Percentiles rank a stretch among this genome's conserved stretches.
Evolutionary conservation across 2,329 filamentous ascomycete species (phyloP).

Genomic region (Colletotrichum phormii): DNA sequence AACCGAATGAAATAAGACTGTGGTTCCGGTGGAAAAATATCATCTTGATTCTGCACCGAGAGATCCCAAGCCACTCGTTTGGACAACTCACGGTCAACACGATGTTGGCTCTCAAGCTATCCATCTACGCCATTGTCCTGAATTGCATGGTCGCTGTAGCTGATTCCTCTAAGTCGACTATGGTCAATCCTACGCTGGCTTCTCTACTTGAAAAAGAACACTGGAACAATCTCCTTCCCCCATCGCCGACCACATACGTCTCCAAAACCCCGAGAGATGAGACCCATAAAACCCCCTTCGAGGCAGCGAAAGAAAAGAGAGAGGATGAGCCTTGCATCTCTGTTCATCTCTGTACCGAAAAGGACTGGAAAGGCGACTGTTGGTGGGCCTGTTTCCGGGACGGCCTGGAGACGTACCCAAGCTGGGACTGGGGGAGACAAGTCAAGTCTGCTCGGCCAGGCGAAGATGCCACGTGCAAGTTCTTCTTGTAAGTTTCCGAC

Average conservation of each 20-base stretch:
- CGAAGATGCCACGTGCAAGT: not conserved
- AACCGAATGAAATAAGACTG: not conserved
- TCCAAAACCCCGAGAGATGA: not conserved
- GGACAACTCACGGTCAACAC: no score
- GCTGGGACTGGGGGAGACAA: not conserved
- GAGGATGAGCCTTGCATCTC: not conserved
- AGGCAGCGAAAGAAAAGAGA: not conserved
- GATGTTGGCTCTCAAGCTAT: not conserved
- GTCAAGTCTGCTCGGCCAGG: not conserved
- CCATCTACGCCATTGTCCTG: not conserved
- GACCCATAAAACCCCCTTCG: not conserved
- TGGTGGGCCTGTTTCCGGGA: not conserved
- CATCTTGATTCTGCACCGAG: not conserved
- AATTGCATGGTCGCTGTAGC: not conserved
- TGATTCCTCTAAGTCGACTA: not conserved
- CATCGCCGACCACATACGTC: not conserved
- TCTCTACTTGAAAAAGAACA: not conserved
- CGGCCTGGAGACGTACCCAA: not conserved
- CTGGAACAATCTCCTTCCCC: not conserved
- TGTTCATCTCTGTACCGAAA: not conserved
- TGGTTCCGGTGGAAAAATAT: not conserved
- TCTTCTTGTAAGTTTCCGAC: not conserved
- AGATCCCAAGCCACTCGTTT: not conserved
- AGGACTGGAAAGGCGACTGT: not conserved
- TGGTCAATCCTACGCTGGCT: not conserved